Percentiles rank a stretch among this genome's conserved stretches.
These are phyloP conservation scores for Juglanconis oblonga DNA, from an alignment of 2,329 filamentous ascomycete species.

Conservation along the genomic window DNA sequence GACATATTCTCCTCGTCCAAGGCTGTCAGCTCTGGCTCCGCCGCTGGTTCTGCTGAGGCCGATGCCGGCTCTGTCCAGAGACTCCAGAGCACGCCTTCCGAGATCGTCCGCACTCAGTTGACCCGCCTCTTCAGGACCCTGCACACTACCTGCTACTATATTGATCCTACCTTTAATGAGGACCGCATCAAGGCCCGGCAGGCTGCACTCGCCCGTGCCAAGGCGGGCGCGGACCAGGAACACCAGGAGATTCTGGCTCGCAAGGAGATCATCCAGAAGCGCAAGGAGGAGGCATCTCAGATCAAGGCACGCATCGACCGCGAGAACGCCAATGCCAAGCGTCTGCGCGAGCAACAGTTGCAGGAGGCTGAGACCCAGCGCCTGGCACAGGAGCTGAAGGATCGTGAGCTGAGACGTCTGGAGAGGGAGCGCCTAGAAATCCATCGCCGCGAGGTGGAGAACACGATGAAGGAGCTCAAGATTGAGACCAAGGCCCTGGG, in stretches of 20 bases:
- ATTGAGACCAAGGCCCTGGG: constrained; percentile 72
- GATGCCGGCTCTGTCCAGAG: constrained; percentile 86
- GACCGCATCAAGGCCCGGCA: constrained; percentile 75
- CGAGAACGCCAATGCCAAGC: constrained; percentile 86
- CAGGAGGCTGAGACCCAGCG: constrained; percentile 88
- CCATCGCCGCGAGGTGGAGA: constrained; percentile 89
- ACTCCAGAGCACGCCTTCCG: constrained; percentile 93
- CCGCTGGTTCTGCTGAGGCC: constrained; percentile 80
- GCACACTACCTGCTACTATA: constrained; percentile 92
- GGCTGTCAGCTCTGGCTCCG: constrained; percentile 80
- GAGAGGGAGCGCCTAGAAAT: constrained; percentile 87
- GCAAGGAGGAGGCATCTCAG: constrained; percentile 93
- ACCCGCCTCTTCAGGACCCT: constrained; percentile 87
- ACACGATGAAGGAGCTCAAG: constrained; percentile 88
- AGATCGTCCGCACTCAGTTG: constrained; percentile 94
- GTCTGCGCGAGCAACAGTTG: constrained; percentile 79
- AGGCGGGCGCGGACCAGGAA: constrained; percentile 87
- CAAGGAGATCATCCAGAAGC: constrained; percentile 90
- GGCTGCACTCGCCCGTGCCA: constrained; percentile 75
- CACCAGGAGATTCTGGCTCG: constrained; percentile 80
- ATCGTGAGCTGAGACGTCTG: constrained; percentile 81
- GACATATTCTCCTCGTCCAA: constrained; percentile 98
- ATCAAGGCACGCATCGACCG: constrained; percentile 84
- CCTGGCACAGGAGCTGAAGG: constrained; percentile 86
- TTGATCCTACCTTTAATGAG: constrained; percentile 86